phyloP scores from a whole-genome alignment of 352 stramenopile genomes.

The Phytophthora syringae region DNA sequence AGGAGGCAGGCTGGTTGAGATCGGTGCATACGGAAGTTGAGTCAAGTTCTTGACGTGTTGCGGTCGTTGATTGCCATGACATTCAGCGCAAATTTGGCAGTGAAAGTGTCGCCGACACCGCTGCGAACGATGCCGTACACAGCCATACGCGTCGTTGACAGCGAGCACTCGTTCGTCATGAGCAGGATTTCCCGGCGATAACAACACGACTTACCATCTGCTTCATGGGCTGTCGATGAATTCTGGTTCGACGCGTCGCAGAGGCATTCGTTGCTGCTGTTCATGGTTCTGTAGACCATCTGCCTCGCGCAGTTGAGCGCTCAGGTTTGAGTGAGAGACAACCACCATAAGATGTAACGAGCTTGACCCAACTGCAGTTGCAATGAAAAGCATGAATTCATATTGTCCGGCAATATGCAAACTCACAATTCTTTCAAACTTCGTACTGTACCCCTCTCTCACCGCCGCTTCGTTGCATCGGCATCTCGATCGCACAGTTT shows the following conservation, averaged over 20 bases:
- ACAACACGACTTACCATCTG: conserved; percentile 22
- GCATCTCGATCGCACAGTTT: conserved; percentile 3
- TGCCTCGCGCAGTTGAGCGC: neutral
- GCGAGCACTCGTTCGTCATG: conserved; percentile 14
- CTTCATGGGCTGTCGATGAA: conserved; percentile 6
- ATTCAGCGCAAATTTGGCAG: conserved; percentile 10
- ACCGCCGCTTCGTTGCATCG: neutral
- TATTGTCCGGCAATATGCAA: conserved; percentile 26
- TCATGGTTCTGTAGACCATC: neutral
- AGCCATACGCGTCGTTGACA: no score
- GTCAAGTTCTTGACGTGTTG: conserved; percentile 1
- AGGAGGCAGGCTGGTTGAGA: conserved; percentile 17
- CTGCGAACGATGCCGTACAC: no score
- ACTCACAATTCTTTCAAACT: conserved; percentile 7
- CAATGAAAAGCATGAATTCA: conserved; percentile 29
- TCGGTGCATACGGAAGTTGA: conserved; percentile 9
- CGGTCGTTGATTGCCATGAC: conserved; percentile 24
- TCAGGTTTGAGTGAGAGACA: neutral
- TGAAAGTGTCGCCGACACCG: no score
- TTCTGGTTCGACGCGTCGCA: conserved; percentile 16
- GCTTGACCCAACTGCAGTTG: conserved; percentile 4
- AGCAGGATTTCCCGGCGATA: conserved; percentile 1
- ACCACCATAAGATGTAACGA: neutral
- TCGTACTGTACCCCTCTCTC: neutral
- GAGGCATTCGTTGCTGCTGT: conserved; percentile 2